phyloP scores from a whole-genome alignment of 345 rosid species.

The Eucalyptus camaldulensis region DNA sequence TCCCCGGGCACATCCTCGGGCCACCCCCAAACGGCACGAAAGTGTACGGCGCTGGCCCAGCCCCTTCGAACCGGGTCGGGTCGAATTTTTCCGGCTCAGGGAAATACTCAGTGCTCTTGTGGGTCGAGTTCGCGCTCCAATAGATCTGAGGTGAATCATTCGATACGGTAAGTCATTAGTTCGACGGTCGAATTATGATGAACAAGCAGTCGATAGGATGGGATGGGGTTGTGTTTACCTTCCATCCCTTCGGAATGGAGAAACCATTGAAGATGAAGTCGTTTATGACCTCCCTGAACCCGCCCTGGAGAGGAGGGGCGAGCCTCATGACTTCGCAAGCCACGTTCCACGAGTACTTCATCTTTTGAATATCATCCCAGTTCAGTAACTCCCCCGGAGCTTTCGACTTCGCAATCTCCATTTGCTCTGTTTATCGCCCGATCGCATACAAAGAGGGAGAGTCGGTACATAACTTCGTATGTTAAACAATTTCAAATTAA shows the following conservation, averaged over 20 bases:
- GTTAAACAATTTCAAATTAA: background rate
- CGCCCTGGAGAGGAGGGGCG: conserved; percentile 30
- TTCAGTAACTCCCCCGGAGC: conserved; percentile 10
- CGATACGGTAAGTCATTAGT: background rate
- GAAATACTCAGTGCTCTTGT: conserved; percentile 17
- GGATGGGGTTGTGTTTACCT: background rate
- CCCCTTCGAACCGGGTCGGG: conserved; percentile 27
- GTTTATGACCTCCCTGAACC: conserved; percentile 22
- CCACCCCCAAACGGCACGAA: conserved; percentile 42
- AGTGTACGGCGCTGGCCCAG: conserved; percentile 26
- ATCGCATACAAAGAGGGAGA: background rate
- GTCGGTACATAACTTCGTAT: background rate
- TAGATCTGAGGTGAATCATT: background rate
- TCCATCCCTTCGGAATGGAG: conserved; percentile 39
- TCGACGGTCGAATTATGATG: background rate
- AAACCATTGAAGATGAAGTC: conserved; percentile 21
- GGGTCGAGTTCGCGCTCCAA: conserved; percentile 30
- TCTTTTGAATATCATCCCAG: conserved; percentile 34
- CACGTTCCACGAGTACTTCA: conserved; percentile 43
- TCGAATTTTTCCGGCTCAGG: conserved; percentile 29
- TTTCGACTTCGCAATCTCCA: conserved; percentile 17
- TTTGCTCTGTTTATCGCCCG: conserved; percentile 12
- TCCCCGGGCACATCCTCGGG: conserved; percentile 42
- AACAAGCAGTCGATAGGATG: background rate
- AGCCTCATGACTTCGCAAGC: conserved; percentile 41